These are phyloP conservation scores for Microbotryum saponariae DNA, from an alignment of 1,284 basidiomycete genomes.

Conservation along the genomic window DNA sequence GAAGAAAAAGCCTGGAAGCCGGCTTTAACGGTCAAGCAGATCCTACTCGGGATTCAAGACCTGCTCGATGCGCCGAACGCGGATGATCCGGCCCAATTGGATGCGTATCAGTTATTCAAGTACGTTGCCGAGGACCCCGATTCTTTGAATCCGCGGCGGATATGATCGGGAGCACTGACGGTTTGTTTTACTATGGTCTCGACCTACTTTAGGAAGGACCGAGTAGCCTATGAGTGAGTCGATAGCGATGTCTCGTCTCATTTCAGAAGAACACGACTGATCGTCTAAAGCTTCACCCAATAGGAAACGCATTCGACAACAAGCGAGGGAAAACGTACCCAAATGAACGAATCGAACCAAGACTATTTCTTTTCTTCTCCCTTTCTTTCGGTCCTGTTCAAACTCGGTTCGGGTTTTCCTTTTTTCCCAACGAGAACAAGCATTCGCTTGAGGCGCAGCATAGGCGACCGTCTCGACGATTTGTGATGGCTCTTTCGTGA, in stretches of 20 bases:
- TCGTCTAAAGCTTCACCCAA: not conserved
- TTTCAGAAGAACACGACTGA: not conserved
- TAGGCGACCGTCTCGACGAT: no score
- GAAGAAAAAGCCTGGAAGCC: constrained; percentile 99
- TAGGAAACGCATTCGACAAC: constrained; percentile 19
- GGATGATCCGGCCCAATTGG: constrained; percentile 37
- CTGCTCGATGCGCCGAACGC: constrained; percentile 34
- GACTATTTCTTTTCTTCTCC: not conserved
- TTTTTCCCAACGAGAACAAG: not conserved
- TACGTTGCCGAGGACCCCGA: not conserved
- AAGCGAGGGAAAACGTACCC: constrained; percentile 24
- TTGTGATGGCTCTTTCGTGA: no score
- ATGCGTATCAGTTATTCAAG: constrained; percentile 35
- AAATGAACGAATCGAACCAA: constrained; percentile 4
- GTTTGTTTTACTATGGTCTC: not conserved
- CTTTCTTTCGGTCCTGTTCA: not conserved
- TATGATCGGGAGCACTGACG: not conserved
- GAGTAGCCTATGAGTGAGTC: constrained; percentile 24
- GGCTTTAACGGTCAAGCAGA: constrained; percentile 97
- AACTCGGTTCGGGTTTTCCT: no score
- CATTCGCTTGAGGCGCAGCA: no score
- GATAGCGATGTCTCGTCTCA: not conserved
- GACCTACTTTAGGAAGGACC: constrained; percentile 16
- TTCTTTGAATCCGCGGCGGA: not conserved
- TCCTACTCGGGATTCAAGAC: constrained; percentile 62